Percentiles rank a stretch among this genome's conserved stretches.
These are phyloP conservation scores for Lolium multiflorum DNA, from an alignment of 176 grass and related monocot species.

Conservation along the genomic window DNA sequence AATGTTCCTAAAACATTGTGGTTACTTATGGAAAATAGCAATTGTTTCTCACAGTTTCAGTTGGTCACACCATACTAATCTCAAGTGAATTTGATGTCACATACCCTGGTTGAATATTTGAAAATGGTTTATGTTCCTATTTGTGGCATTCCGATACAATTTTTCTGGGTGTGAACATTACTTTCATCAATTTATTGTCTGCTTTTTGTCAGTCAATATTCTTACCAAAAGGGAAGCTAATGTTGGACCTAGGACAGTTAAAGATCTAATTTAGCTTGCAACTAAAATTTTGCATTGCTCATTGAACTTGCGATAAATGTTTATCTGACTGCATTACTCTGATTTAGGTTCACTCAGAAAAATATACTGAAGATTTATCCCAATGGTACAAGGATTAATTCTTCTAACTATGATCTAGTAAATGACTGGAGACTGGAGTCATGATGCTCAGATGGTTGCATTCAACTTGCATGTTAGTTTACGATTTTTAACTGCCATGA, in stretches of 20 bases:
- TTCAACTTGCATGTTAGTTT: conserved; percentile 86
- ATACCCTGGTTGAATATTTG: conserved; percentile 16
- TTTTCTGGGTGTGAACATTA: background rate
- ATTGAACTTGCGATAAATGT: conserved; percentile 10
- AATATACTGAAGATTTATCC: conserved; percentile 90
- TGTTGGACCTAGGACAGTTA: background rate
- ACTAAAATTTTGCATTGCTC: background rate
- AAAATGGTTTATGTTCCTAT: background rate
- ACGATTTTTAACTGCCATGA: background rate
- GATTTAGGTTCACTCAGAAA: conserved; percentile 84
- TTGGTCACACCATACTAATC: background rate
- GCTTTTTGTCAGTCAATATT: background rate
- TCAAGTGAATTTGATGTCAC: background rate
- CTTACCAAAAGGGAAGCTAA: background rate
- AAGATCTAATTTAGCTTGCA: conserved; percentile 22
- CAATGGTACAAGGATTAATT: conserved; percentile 83
- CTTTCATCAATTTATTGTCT: conserved; percentile 4
- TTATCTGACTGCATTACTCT: conserved; percentile 26
- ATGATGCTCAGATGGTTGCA: conserved; percentile 98
- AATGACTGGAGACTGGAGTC: conserved; percentile 78
- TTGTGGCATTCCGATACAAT: background rate
- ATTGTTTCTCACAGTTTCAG: background rate
- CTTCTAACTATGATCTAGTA: conserved; percentile 89
- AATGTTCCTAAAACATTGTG: background rate
- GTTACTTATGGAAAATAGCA: background rate